Evolutionary conservation across 2,329 filamentous ascomycete species (phyloP), one percentile per base, ranked within the genome.

Genomic region (Cladosporium phlei): DNA sequence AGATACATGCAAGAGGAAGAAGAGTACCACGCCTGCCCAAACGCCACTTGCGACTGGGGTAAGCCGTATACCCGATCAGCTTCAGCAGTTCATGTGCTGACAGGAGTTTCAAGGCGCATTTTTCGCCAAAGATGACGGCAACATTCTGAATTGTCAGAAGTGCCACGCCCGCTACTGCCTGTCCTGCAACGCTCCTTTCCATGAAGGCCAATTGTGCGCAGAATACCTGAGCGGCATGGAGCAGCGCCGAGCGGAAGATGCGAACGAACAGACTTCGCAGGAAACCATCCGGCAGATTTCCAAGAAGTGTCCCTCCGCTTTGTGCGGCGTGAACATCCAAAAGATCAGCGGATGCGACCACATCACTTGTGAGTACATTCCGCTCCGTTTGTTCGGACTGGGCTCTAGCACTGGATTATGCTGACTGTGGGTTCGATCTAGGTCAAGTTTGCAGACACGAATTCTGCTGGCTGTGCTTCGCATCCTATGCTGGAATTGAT

Each of bases 301-400:
- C 5, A 56, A 57, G 27, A 22, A 33, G 12, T 39, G 37, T n/a
- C 33, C 30, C 7, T 61, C 59, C 47, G 55, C 59, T 4, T 46
- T 43, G 3, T 62, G 59, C 35, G 29, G 37, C 5, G 38, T 45
- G 34, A 55, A 47, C 33, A 51, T 61, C 22, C 40, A 57, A 46
- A 58, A 58, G 43, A 47, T 50, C 20, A 50, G 47, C 14, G 59
- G 59, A 5, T 61, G 60, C 46, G 52, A 61, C 37, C 52, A 57
- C 29, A 52, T 58, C 32, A 51, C 47, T 4, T 61, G 59, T 55
- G 39, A 54, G 52, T 47, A 11, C 5, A 6, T n/a, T 2, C 19
- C n/a, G 34, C 19, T 38, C 9, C 20, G 21, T 25, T 9, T 12
- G 4, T 38, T 22, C n/a, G 20, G 12, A n/a, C 5, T 11, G 24